phyloP scores from a whole-genome alignment of 208 protist genomes.

The Crithidia sp. region DNA sequence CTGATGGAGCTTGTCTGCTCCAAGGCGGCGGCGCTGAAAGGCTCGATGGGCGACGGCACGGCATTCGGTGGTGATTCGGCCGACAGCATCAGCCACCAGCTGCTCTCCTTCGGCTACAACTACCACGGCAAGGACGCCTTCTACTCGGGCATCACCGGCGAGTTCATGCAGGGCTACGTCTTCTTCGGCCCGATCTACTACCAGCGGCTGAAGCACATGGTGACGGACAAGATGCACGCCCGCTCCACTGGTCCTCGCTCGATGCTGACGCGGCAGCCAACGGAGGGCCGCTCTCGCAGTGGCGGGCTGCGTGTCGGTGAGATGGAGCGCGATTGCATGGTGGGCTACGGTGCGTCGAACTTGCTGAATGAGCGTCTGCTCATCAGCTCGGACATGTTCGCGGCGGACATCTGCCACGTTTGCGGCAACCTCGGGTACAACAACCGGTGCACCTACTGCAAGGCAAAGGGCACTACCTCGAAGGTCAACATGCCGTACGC shows the following conservation, averaged over 20 bases:
- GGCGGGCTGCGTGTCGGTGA: conserved; percentile 99
- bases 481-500: conserved; percentile 98
- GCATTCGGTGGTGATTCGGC: conserved; percentile 96
- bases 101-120: conserved; percentile 93
- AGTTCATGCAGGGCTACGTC: conserved; percentile 95
- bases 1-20: conserved; percentile 94
- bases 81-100: conserved; percentile 89
- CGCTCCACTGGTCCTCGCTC: conserved; percentile 92
- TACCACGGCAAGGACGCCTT: conserved; percentile 98
- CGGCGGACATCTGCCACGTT: conserved; percentile 93
- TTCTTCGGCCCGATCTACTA: conserved; percentile 99
- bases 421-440: conserved; percentile 90
- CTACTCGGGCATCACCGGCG: conserved; percentile 97
- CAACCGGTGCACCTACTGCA: conserved; percentile 94
- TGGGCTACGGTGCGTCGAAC: conserved; percentile 94
- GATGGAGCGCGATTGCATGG: conserved; percentile 99
- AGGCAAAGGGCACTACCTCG: conserved; percentile 92
- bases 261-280: conserved; percentile 98
- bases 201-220: conserved; percentile 99
- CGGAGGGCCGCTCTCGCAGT: conserved; percentile 96
- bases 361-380: conserved; percentile 98
- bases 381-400: conserved; percentile 96
- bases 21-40: conserved; percentile 97
- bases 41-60: conserved; percentile 92
- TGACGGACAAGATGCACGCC: conserved; percentile 99